Base-by-base conservation (phyloP, 2,329 filamentous ascomycete genomes). In the Cladosporium velox region DNA sequence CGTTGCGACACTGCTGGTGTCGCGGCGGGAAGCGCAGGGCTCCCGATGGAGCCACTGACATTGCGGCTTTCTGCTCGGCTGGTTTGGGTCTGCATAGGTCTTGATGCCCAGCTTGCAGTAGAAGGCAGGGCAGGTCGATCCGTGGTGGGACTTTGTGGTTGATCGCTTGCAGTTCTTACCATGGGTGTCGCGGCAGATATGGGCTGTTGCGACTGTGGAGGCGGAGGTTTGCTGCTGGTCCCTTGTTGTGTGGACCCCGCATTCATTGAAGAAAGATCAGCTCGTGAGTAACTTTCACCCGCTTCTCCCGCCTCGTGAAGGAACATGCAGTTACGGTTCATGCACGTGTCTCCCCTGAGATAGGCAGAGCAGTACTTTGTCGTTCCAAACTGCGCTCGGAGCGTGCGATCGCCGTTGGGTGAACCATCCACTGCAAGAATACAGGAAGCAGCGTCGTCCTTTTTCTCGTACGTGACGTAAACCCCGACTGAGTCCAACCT, bases 311-410 rank as follows among this genome's bases (percentile, higher is more conserved):
- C 91, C 79, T 99, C 96, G 75, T 99, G 95, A 60, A 99, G 81
- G 78, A 99, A 99, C 87, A 97, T 99, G 82, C 95, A 99, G 69
- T 95, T 94, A 61, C 93, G 89, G 75, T 99, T 99, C 65, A 91
- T 93, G 79, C 95, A 99, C 70, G 90, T 90, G 78, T 99, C 95
- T 71, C 96, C 93, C 66, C 96, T 91, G 21, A 99, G 84, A 83
- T 96, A 99, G 4, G 95, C 94, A 0, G 95, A 99, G 78, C 95
- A 99, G 79, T 99, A 99, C 77, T 99, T 99, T 4, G 95, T 99
- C 0, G 95, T 99, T 28, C 95, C 95, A 70, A 89, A 90, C 76
- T 90, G 88, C 14, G 88, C 88, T 71, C 88, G 90, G 24, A 99
- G 81, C 15, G 92, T 85, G 60, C 94, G 85, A 69, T 98, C 95